Evolutionary conservation across 805 yeast genomes (phyloP), one percentile per base, ranked within the genome.

Genomic region (Allodekkera sacchari): DNA sequence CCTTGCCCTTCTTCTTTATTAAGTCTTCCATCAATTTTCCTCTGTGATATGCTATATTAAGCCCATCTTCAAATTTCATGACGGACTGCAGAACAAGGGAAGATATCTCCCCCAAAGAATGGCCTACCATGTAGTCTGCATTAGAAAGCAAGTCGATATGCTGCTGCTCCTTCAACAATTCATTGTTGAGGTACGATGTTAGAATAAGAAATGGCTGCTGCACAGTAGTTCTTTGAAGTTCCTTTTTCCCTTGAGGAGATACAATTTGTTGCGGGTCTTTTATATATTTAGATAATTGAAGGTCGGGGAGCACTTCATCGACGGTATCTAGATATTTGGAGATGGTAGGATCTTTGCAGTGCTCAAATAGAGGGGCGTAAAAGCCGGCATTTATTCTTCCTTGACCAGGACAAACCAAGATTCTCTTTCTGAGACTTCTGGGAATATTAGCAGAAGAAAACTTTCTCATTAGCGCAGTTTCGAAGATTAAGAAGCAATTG

Each of bases 81-180:
- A 43, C 40, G 5, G 36, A 51, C 37, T 53, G 61, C 4, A 51
- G 24, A 3, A 48, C 55, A 22, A 59, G 27, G 3, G 47, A 34
- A 13, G 54, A 41, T 5, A 59, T 49, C 27, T 59, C 64, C 1
- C 64, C 64, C 16, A 59, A 33, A 5, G 63, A 57, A 35, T 58
- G 64, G 7, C 64, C 64, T 7, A 59, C 23, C 21, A 47, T 36
- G 31, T 41, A 49, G 27, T 53, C 48, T 1, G 46, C 33, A 6
- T 16, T 18, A 10, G 37, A 24, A 11, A 54, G 27, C 3, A 53
- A 26, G 32, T 50, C 49, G 6, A 46, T 22, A 31, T 39, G 30
- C 25, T 14, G 38, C n/a, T 29, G 28, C 6, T 35, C 36, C 32
- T 37, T 39, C 18, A 43, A 31, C 6, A 42, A 26, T 7, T 30